Conservation (phyloP, 805 yeast species). For the Candida ortonii region DNA sequence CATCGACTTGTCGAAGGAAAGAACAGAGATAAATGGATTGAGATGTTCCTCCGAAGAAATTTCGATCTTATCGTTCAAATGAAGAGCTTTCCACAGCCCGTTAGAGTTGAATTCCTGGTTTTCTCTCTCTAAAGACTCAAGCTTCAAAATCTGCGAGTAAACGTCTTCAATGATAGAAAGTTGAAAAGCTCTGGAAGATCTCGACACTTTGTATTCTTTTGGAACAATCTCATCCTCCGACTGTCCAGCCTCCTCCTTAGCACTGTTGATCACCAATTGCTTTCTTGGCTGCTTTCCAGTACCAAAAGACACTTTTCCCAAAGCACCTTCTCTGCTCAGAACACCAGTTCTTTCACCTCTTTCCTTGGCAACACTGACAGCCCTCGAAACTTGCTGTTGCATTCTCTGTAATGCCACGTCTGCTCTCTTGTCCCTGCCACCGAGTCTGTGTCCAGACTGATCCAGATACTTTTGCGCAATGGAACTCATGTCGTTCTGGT, state of each 20-base stretch:
- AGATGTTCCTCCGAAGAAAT: slow-evolving; percentile 52
- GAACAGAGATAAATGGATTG: slow-evolving; percentile 79
- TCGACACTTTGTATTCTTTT: slow-evolving; percentile 31
- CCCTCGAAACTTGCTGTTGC: slow-evolving; percentile 97
- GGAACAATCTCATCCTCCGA: slow-evolving; percentile 27
- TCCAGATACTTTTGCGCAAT: slow-evolving; percentile 90
- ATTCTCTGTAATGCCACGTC: slow-evolving; percentile 92
- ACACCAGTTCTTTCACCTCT: slow-evolving; percentile 62
- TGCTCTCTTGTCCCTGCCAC: slow-evolving; percentile 79
- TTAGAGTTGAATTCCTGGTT: slow-evolving; percentile 42
- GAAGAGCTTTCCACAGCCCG: slow-evolving; percentile 75
- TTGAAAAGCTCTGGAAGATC: slow-evolving; percentile 47
- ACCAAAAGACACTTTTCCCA: slow-evolving; percentile 80
- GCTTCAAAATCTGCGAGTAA: slow-evolving; percentile 69
- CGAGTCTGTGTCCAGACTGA: slow-evolving; percentile 86
- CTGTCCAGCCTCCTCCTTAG: slow-evolving; percentile 26
- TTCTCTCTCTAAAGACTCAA: slow-evolving; percentile 74
- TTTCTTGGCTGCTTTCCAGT: slow-evolving; percentile 85
- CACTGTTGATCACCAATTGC: slow-evolving; percentile 56
- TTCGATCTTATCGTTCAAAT: slow-evolving; percentile 60
- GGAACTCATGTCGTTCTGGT: slow-evolving; percentile 62
- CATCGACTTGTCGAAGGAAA: slow-evolving; percentile 83
- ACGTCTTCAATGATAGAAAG: slow-evolving; percentile 74
- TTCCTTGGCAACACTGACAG: slow-evolving; percentile 92
- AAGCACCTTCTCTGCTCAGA: slow-evolving; percentile 72